Base-by-base conservation (phyloP, 768 basidiomycete species). In the Boletus rex-veris region DNA sequence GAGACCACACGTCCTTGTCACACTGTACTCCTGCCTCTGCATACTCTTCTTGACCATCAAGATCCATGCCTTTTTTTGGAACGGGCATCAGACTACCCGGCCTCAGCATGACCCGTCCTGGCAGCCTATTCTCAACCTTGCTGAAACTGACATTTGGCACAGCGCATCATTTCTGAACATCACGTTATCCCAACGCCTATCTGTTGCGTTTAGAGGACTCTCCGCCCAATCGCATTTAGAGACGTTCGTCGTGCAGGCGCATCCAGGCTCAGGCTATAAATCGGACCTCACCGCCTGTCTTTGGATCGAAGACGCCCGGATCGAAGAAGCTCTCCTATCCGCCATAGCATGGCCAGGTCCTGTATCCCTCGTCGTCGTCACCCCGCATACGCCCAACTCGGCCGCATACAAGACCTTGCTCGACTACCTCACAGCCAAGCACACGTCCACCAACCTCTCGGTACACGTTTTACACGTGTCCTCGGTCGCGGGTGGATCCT, bases 301-400 rank as follows among this genome's bases (percentile, higher is more conserved):
- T 16, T 82, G 82, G 82, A 64, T 71, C 14, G 57, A 67, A 12
- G 77, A 77, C 44, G 49, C 45, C 14, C 65, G 66, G 4, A 18
- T 82, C 15, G 69, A 71, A 15, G 49, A 60, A 15, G 55, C 79
- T 1, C 57, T 72, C 18, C 50, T 52, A 0, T 79, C 80, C 73
- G 67, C 67, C 21, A 45, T 64, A 0, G 52, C 61, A 7, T 84
- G 82, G 82, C 64, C 70, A 50, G 82, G 79, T 7, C 77, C 80
- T 0, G 68, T 82, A 2, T 83, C 81, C 7, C 64, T 84, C 6
- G 55, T 84, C 31, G 62, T 82, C 48, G 73, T 73, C 14, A 81
- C 74, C 67, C 45, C 63, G 68, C 39, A 59, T 42, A 35, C 67
- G 47, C 59, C 66, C 70, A 50, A 64, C 52, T 62, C 68, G 50